Evolutionary conservation across 1,139 yeast species (phyloP).

Genomic region (Wickerhamiella infanticola): DNA sequence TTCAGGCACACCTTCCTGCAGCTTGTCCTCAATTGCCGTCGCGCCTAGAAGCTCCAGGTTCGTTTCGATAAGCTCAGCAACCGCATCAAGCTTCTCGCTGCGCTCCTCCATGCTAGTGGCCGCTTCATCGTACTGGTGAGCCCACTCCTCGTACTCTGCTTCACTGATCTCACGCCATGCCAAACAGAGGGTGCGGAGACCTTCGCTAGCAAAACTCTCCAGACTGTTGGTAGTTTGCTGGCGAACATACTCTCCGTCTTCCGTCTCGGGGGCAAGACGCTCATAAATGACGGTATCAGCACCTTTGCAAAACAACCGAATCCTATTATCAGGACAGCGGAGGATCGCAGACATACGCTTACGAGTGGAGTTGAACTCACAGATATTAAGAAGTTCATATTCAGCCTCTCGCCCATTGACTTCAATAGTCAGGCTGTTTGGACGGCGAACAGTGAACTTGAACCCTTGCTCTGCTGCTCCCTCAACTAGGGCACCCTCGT

Average conservation of each 20-base stretch:
- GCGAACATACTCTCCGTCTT: slow-evolving; percentile 25
- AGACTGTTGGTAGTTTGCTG: slow-evolving; percentile 55
- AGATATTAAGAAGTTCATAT: slow-evolving; percentile 72
- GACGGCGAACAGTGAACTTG: slow-evolving; percentile 70
- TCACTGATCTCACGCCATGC: slow-evolving; percentile 74
- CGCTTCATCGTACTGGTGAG: slow-evolving; percentile 51
- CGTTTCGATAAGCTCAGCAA: slow-evolving; percentile 69
- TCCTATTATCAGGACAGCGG: slow-evolving; percentile 86
- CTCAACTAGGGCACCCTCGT: slow-evolving; percentile 95
- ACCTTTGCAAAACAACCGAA: slow-evolving; percentile 85
- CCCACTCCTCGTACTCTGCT: slow-evolving; percentile 58
- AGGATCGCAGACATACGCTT: slow-evolving; percentile 95
- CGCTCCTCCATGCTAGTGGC: slow-evolving; percentile 68
- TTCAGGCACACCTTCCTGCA: slow-evolving; percentile 97
- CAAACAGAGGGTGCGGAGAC: slow-evolving; percentile 84
- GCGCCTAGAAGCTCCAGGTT: slow-evolving; percentile 80
- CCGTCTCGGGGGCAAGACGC: slow-evolving; percentile 31
- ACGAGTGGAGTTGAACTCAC: slow-evolving; percentile 94
- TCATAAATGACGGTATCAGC: slow-evolving; percentile 95
- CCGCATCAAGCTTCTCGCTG: slow-evolving; percentile 61
- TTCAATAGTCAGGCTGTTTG: slow-evolving; percentile 61
- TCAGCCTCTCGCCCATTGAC: slow-evolving; percentile 34
- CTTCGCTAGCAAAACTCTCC: slow-evolving; percentile 95
- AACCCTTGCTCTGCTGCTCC: slow-evolving; percentile 90
- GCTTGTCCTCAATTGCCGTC: slow-evolving; percentile 93